Evolutionary conservation across 2,329 filamentous ascomycete genomes (phyloP), one percentile per base, ranked within the genome.

Genomic region (Aspergillus fijiensis): DNA sequence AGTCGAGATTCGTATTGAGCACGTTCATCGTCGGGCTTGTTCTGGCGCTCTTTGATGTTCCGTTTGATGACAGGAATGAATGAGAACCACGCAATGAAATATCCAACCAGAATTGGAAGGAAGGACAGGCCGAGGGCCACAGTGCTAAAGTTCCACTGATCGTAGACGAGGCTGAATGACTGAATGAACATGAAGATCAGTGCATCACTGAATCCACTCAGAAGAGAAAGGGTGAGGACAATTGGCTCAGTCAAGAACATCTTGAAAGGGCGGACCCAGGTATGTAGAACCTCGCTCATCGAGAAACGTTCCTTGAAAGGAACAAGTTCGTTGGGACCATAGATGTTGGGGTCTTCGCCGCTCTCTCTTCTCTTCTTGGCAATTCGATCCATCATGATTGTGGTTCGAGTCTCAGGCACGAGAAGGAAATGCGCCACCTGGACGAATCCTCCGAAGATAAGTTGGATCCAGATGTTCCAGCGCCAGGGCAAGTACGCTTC

Each of bases 381-480:
- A 60, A 93, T 91, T 2, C 81, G 81, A 77, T 95, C 88, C 82
- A 96, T 87, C 79, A 95, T 82, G 62, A 92, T 84, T 4, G 88
- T 91, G 0, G 86, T 84, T 55, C 91, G 83, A 0, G 91, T 95
- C 74, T 95, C 91, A 1, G 90, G 90, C 1, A 95, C 91, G 7
- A 86, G 80, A 60, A 89, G 70, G 53, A 89, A 78, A 71, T 92
- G 89, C 4, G 90, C 69, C 4, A 84, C 19, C 70, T 93, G 90
- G 3, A 91, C 85, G 35, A 85, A 81, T 9, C 77, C 88, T 19
- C 91, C 90, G 56, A 94, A 87, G 66, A 93, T 92, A 63, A 94
- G 84, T 74, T 93, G 90, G 61, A 94, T 89, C 91, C 91, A 95
- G 72, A 94, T 92, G 57, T 83, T 86, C 89, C 89, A 92, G 65